Base-by-base conservation (phyloP, 345 rosid genomes). In the Fremontodendron californicum region DNA sequence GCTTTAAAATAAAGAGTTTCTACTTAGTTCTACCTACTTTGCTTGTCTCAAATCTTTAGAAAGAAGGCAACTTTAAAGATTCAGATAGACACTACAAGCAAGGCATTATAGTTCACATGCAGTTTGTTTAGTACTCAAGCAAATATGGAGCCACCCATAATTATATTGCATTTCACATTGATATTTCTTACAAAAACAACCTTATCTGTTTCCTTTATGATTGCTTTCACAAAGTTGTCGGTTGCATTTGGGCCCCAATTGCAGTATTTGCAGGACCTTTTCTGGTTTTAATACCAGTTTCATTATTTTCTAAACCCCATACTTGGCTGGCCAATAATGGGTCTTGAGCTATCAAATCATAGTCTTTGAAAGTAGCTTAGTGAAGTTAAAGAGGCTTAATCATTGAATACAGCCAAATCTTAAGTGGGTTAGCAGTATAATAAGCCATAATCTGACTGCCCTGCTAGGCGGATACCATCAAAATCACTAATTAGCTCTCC, bases 51-150 rank as follows among this genome's bases (percentile, higher is more conserved):
- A 71, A 58, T 63, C 57, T 51, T 63, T 72, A 19, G 4, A 31
- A 46, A 65, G 64, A 66, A 76, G 64, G 48, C 19, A 76, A 66
- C 78, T 65, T 65, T 52, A 31, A 71, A 72, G 63, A 74, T 74
- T 23, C 54, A 40, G 18, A 74, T n/a, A n/a, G 12, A 16, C 25
- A 39, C 27, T n/a, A 35, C 48, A 33, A 71, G 51, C 37, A 74
- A 58, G 33, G 4, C 35, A 13, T 74, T 27, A 58, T 42, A 9
- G 11, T 15, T 60, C 68, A 60, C 77, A 60, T 74, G 68, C 40
- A 25, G n/a, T 40, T 74, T 42, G 52, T 40, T 42, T 25, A 43
- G 35, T 40, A 33, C 68, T 57, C 51, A 42, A 74, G 77, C 35
- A 58, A 69, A 23, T 6, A 27, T 69, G 55, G 73, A 45, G 35